Base-by-base conservation (phyloP, 2,329 filamentous ascomycete species). In the Monosporascus sp. region DNA sequence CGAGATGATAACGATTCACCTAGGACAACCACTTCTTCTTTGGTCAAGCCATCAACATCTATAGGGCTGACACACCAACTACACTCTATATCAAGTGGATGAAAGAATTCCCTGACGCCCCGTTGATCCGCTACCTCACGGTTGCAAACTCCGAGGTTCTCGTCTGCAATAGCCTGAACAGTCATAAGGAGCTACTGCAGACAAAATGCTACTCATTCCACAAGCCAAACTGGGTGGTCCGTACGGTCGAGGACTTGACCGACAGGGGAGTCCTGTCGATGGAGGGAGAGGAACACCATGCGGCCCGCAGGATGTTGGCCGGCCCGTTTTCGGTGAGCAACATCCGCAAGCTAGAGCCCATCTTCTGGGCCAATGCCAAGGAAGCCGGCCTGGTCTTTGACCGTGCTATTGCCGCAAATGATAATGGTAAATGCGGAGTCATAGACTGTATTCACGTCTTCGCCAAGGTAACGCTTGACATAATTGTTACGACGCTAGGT, bases 61-160 rank as follows among this genome's bases (percentile, higher is more conserved):
- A 60, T 31, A 57, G 49, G 11, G 54, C 56, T 3, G 53, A 58
- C 3, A 55, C 55, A 9, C 60, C 60, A 1, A 49, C 49, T n/a
- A 51, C 52, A 31, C 53, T 60, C 9, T 62, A 60, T n/a, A 43
- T 63, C 6, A 54, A 63, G 9, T 65, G 61, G 63, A 60, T 60
- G 52, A 55, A 55, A n/a, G 47, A 62, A 45, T 64, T 55, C 52
- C 65, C 65, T 11, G 51, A 61, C 14, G 61, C 60, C 8, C 59
- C 61, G 2, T 50, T 69, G n/a, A 66, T 69, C 46, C 58, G 64
- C 5, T 67, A 65, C 39, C 55, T 64, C 2, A 57, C 55, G 18
- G 59, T 65, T 39, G 61, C 54, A 14, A 65, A 67, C 53, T 52
- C 53, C 11, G 66, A 67, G 48, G 55, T 61, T 1, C 48, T 70